Base-by-base conservation (phyloP, 1,284 basidiomycete genomes). In the Phenoliferia sp. region DNA sequence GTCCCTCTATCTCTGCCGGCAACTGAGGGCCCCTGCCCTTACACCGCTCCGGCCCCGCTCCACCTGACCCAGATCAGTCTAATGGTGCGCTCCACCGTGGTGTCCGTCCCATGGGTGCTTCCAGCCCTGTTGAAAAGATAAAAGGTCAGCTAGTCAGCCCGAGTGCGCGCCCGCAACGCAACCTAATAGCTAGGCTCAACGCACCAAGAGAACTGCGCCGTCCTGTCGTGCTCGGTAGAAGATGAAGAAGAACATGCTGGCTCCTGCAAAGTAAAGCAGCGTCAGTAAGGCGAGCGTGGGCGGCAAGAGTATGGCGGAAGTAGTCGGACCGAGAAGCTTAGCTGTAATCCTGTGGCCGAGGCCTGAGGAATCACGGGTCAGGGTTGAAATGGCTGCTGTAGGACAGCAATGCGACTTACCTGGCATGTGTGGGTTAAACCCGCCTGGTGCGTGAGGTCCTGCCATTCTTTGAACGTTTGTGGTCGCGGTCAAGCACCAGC, bases 171-270 rank as follows among this genome's bases (percentile, higher is more conserved):
- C 3, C 34, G 34, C 28, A 16, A 36, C 22, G n/a, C n/a, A n/a
- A n/a, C n/a, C n/a, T n/a, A n/a, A n/a, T n/a, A 39, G 17, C n/a
- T 31, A 31, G 36, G 19, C 33, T 28, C 4, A 33, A 77, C 82
- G 59, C 65, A 82, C 83, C 66, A 84, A 76, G 44, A 84, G 75
- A 69, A 81, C 82, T 34, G 81, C 69, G 19, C 81, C 82, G 73
- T 84, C 83, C 79, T 83, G 81, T 69, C 82, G 70, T 26, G 61
- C 66, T 29, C 92, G 87, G 81, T 94, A 95, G 83, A 95, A 94
- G 79, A 95, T 90, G 84, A 94, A 96, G 86, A 95, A 95, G 92
- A 92, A 95, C 92, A 95, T 95, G 54, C 87, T 86, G 48, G 92
- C 92, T 31, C 74, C 73, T 71, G 64, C 36, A 12, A 15, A 31